phyloP scores from a whole-genome alignment of 805 yeast species.

The Candida ortonii region DNA sequence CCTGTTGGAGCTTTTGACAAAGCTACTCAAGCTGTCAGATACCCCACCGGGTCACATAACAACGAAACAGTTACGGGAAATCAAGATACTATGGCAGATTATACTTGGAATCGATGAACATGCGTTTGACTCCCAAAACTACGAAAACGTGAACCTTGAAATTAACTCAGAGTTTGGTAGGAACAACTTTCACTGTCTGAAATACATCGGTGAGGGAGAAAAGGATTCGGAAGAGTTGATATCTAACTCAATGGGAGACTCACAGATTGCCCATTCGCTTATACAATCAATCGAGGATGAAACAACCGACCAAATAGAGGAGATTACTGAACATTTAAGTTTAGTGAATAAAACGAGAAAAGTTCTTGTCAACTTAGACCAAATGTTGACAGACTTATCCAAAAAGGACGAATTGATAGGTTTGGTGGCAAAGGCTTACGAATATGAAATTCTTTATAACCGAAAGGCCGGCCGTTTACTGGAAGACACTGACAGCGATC shows the following conservation, averaged over 20 bases:
- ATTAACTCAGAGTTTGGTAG: conserved; percentile 12
- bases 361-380: conserved; percentile 14
- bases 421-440: conserved; percentile 8
- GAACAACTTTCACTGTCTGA: conserved; percentile 17
- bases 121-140: conserved; percentile 15
- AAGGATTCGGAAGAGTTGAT: conserved; percentile 1
- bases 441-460: conserved; percentile 21
- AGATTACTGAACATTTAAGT: conserved; percentile 20
- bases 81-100: conserved; percentile 25
- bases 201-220: conserved; percentile 2
- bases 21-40: conserved; percentile 12
- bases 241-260: conserved; percentile 16
- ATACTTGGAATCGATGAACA: conserved; percentile 26
- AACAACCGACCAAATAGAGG: conserved; percentile 13
- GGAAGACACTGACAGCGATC: conserved; percentile 18
- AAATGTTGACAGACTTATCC: conserved; percentile 11
- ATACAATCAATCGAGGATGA: conserved; percentile 21
- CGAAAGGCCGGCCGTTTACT: conserved; percentile 16
- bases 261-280: conserved; percentile 8
- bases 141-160: conserved; percentile 17
- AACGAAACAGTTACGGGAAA: conserved; percentile 11
- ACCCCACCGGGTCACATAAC: conserved; percentile 6
- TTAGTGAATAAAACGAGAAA: conserved; percentile 23
- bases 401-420: conserved; percentile 10
- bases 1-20: conserved; percentile 16